A percentile compares a stretch with the other conserved stretches of the same genome.
Evolutionary conservation across 2,329 filamentous ascomycete genomes (phyloP).

Genomic region (Pseudopyricularia cyperi): DNA sequence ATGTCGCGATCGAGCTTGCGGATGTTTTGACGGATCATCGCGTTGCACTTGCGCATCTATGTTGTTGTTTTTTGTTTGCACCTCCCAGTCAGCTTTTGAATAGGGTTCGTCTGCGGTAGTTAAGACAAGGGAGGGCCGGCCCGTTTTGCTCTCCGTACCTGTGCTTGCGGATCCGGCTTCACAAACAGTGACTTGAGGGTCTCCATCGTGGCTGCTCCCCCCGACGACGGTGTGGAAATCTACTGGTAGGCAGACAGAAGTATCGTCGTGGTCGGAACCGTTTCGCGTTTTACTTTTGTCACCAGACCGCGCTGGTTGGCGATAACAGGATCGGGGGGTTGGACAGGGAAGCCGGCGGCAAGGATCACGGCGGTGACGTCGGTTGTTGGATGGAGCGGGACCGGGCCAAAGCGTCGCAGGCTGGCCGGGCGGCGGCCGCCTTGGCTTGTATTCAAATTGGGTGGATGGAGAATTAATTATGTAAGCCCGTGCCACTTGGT

Average conservation of each 20-base stretch:
- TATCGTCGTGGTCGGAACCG: neutral
- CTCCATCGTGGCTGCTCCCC: constrained; percentile 52
- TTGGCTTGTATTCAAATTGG: no score
- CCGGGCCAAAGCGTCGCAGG: no score
- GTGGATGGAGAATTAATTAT: no score
- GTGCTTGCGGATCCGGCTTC: constrained; percentile 83
- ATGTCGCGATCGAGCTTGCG: constrained; percentile 95
- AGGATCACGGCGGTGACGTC: neutral
- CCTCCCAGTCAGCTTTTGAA: neutral
- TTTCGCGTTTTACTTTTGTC: neutral
- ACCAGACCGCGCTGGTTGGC: neutral
- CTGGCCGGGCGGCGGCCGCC: neutral
- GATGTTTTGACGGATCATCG: constrained; percentile 76
- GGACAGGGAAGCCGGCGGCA: no score
- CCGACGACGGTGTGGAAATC: no score
- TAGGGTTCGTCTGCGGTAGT: no score
- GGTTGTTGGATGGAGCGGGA: neutral
- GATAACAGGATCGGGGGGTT: neutral
- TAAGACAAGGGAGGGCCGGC: neutral
- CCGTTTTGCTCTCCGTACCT: constrained; percentile 43
- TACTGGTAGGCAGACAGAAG: no score
- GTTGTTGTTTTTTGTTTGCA: neutral
- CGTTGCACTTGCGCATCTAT: constrained; percentile 91
- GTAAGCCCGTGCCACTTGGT: no score
- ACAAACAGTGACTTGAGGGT: constrained; percentile 74